Conservation (phyloP, 768 basidiomycete species). For the Tulasnella sp. region DNA sequence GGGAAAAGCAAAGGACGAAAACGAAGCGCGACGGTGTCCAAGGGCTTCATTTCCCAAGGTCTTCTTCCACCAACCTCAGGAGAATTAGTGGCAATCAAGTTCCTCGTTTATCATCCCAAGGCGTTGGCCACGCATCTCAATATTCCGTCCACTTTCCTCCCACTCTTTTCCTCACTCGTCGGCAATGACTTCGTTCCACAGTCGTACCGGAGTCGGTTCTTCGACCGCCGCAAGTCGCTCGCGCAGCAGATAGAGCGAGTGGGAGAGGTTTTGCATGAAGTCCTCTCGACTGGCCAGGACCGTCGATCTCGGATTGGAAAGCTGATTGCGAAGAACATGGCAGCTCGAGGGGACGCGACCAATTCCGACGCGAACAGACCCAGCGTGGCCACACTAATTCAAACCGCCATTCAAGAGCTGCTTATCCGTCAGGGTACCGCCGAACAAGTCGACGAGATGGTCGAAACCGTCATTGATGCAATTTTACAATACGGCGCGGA, state of each 20-base stretch:
- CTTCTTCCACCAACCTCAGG: constrained; percentile 25
- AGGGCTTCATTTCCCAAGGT: background rate
- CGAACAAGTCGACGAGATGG: constrained; percentile 25
- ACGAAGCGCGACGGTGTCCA: constrained; percentile 17
- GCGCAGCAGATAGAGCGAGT: constrained; percentile 65
- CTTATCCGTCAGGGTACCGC: constrained; percentile 12
- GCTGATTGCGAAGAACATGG: background rate
- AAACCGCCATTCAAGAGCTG: constrained; percentile 22
- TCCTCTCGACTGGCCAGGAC: constrained; percentile 14
- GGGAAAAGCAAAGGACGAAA: constrained; percentile 19
- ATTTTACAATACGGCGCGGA: constrained; percentile 28
- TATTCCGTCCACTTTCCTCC: constrained; percentile 66
- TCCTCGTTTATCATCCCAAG: constrained; percentile 58
- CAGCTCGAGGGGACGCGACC: background rate
- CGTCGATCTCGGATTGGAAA: background rate
- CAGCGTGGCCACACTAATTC: constrained; percentile 22
- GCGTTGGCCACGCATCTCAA: constrained; percentile 60
- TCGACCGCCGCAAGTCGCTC: constrained; percentile 54
- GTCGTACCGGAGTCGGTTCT: constrained; percentile 48
- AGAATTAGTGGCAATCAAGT: constrained; percentile 45
- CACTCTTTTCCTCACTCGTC: constrained; percentile 69
- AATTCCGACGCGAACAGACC: background rate
- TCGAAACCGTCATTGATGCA: constrained; percentile 26
- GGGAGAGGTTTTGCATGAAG: constrained; percentile 36
- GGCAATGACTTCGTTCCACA: constrained; percentile 73